Conservation (phyloP, 306 rosid genomes). For the Gillenia trifoliata region DNA sequence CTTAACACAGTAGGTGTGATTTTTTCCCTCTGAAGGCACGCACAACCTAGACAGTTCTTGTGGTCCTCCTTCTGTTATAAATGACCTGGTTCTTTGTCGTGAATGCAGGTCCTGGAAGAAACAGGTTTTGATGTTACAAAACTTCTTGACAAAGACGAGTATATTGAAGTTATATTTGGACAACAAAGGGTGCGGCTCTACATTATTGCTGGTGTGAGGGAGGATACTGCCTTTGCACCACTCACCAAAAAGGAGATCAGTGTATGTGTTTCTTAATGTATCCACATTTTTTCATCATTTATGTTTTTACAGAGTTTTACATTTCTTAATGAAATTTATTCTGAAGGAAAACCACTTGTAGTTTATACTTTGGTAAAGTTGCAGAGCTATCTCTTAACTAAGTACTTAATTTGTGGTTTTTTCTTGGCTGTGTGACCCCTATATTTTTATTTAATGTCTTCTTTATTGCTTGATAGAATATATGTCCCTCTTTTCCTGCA, state of each 20-base stretch:
- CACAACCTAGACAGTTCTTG: neutral
- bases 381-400: neutral
- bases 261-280: slow-evolving; percentile 45
- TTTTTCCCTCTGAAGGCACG: neutral
- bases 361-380: neutral
- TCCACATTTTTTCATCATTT: neutral
- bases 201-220: slow-evolving; percentile 88
- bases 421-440: neutral
- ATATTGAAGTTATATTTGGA: slow-evolving; percentile 74
- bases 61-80: neutral
- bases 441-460: neutral
- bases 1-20: neutral
- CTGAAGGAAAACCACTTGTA: neutral
- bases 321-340: neutral
- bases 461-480: neutral
- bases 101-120: slow-evolving; percentile 87
- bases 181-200: slow-evolving; percentile 95
- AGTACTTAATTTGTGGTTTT: neutral
- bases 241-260: slow-evolving; percentile 98
- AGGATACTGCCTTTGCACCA: slow-evolving; percentile 86
- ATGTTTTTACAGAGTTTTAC: neutral
- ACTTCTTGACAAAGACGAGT: slow-evolving; percentile 67
- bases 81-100: slow-evolving; percentile 17
- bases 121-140: slow-evolving; percentile 85
- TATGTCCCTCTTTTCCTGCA: neutral